Conservation (phyloP, 768 basidiomycete species). For the Lentinula detonsa region DNA sequence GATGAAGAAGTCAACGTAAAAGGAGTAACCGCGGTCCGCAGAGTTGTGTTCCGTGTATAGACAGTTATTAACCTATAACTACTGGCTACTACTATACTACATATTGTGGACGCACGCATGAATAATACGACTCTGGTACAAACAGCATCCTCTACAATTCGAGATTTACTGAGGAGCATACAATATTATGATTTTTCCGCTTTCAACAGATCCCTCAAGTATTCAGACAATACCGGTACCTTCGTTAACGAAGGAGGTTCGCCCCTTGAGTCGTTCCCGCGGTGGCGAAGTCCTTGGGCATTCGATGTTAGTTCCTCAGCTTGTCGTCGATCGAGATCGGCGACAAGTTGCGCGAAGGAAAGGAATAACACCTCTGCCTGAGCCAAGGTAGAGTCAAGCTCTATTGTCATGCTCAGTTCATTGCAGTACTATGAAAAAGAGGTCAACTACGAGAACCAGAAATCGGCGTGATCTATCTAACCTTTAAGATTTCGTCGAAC, state of each 20-base stretch:
- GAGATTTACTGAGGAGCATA: neutral
- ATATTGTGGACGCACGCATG: constrained; percentile 1
- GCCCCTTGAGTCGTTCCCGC: constrained; percentile 1
- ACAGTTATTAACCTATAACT: no score
- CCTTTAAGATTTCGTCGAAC: constrained; percentile 82
- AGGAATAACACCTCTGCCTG: constrained; percentile 97
- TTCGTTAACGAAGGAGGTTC: constrained; percentile 19
- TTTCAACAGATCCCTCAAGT: constrained; percentile 55
- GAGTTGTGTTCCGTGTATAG: no score
- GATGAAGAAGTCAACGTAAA: neutral
- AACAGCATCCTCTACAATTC: neutral
- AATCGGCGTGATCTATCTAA: constrained; percentile 15
- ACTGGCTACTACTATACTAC: neutral
- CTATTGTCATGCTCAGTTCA: constrained; percentile 93
- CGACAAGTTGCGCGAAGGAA: constrained; percentile 83
- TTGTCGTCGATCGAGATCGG: constrained; percentile 79
- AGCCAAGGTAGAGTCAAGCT: constrained; percentile 89
- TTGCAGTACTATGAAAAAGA: constrained; percentile 68
- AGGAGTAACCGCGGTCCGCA: no score
- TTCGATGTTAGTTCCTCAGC: constrained; percentile 42
- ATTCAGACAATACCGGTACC: constrained; percentile 51
- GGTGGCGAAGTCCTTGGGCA: constrained; percentile 25
- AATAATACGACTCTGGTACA: constrained; percentile 10
- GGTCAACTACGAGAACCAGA: neutral
- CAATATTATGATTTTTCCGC: constrained; percentile 24